Percentiles rank a stretch among this genome's conserved stretches.
Conservation (phyloP, 495 filamentous ascomycete species). For the Annulohypoxylon moriforme region DNA sequence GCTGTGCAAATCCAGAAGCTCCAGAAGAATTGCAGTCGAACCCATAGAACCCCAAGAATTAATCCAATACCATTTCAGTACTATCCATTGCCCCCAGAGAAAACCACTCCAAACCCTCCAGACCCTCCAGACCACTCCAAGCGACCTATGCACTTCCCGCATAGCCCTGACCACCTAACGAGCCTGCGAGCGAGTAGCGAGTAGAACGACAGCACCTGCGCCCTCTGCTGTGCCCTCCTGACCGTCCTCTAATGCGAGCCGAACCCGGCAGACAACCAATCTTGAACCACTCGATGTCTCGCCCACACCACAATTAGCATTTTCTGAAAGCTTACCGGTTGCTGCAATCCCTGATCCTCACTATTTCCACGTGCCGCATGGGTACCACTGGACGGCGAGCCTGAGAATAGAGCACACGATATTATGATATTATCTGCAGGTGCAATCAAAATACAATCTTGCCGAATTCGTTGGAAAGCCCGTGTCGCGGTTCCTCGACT, state of each 20-base stretch:
- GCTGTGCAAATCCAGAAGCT: constrained; percentile 46
- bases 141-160: constrained; percentile 29
- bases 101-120: background rate
- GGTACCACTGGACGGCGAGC: constrained; percentile 28
- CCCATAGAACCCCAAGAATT: constrained; percentile 20
- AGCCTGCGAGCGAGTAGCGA: constrained; percentile 22
- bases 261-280: constrained; percentile 39
- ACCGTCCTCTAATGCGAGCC: constrained; percentile 44
- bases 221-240: constrained; percentile 38
- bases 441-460: constrained; percentile 28
- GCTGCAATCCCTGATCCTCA: constrained; percentile 35
- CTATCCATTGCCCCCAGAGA: background rate
- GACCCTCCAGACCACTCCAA: constrained; percentile 8
- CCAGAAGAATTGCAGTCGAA: constrained; percentile 22
- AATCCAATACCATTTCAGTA: constrained; percentile 1
- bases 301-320: constrained; percentile 39
- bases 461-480: constrained; percentile 18
- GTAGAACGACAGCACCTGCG: constrained; percentile 30
- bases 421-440: constrained; percentile 42
- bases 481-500: constrained; percentile 22
- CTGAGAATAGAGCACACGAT: constrained; percentile 28
- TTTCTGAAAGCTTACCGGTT: constrained; percentile 41
- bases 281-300: constrained; percentile 38
- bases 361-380: constrained; percentile 42
- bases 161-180: constrained; percentile 34